Evolutionary conservation across 2,329 filamentous ascomycete genomes (phyloP).

Genomic region (Scedosporium minutisporum): DNA sequence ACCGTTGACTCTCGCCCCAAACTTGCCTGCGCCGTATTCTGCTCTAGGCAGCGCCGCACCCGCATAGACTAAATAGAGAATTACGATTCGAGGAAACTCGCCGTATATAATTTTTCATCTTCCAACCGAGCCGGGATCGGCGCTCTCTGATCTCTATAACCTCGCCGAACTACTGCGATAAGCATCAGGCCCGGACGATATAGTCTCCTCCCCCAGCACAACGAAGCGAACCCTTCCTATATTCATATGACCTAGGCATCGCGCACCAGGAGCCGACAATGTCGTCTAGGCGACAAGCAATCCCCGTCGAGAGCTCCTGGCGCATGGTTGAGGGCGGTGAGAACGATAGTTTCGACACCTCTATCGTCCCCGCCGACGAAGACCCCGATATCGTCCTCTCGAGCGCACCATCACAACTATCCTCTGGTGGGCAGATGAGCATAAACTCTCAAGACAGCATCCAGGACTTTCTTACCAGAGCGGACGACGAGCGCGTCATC

Average conservation of each 20-base stretch:
- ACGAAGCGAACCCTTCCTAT: background rate
- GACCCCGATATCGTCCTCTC: constrained; percentile 24
- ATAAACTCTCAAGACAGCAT: constrained; percentile 46
- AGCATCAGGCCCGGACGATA: background rate
- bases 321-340: constrained; percentile 50
- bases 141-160: too few species aligned
- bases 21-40: background rate
- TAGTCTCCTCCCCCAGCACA: background rate
- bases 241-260: background rate
- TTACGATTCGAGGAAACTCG: background rate
- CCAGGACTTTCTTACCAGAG: constrained; percentile 40
- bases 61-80: background rate
- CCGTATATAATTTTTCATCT: too few species aligned
- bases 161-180: too few species aligned
- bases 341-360: constrained; percentile 51
- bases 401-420: constrained; percentile 37
- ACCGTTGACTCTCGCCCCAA: background rate
- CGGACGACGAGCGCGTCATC: constrained; percentile 47
- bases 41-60: background rate
- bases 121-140: too few species aligned
- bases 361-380: constrained; percentile 34
- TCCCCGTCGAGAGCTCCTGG: constrained; percentile 43
- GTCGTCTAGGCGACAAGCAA: background rate
- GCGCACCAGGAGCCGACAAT: background rate
- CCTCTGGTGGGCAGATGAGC: constrained; percentile 30